Conservation (phyloP, 2,329 filamentous ascomycete species). For the Phialophora verrucosa region DNA sequence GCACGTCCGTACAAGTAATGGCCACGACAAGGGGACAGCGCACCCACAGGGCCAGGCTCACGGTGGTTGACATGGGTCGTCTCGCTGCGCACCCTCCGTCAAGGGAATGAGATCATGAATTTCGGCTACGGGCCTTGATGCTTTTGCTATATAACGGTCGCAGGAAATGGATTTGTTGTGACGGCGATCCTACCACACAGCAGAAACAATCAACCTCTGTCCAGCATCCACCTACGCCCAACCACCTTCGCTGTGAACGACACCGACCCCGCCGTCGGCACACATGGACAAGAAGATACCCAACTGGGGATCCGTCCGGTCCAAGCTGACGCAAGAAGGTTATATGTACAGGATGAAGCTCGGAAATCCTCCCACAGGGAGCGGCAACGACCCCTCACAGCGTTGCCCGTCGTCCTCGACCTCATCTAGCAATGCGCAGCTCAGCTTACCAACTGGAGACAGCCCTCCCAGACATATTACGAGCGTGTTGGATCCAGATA, state of each 20-base stretch:
- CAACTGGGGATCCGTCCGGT: constrained; percentile 17
- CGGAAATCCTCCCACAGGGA: constrained; percentile 8
- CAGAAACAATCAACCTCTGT: neutral
- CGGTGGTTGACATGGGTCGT: neutral
- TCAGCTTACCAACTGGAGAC: neutral
- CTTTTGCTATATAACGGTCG: constrained; percentile 7
- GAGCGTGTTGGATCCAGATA: neutral
- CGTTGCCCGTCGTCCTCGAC: constrained; percentile 9
- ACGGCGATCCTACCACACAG: neutral
- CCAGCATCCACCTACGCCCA: neutral
- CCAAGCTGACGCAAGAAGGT: constrained; percentile 17
- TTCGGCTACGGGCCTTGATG: neutral
- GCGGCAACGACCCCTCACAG: constrained; percentile 1
- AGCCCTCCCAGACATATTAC: neutral
- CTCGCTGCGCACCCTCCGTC: neutral
- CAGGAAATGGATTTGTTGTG: neutral
- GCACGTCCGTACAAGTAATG: neutral
- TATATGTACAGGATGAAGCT: constrained; percentile 23
- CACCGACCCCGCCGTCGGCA: neutral
- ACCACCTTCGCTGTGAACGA: neutral
- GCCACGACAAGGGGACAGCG: neutral
- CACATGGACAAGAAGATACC: constrained; percentile 12
- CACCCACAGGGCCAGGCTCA: neutral
- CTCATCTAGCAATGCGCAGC: constrained; percentile 6
- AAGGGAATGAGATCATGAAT: neutral